Percentiles rank a stretch among this genome's conserved stretches.
phyloP scores from a whole-genome alignment of 2,329 filamentous ascomycete species.

The Aspergillus japonicus region DNA sequence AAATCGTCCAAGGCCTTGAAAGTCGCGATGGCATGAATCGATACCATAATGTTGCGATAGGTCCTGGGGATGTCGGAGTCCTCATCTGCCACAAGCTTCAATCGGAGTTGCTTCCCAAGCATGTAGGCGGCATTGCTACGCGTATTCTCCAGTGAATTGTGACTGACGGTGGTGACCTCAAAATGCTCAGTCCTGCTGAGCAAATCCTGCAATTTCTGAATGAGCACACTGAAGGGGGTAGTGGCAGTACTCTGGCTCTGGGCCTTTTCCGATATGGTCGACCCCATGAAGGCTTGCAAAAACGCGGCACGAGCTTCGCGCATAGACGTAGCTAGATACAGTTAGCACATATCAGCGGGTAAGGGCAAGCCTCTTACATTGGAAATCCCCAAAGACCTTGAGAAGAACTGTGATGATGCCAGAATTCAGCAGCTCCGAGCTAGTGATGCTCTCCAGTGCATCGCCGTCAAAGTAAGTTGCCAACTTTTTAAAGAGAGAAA shows the following conservation, averaged over 20 bases:
- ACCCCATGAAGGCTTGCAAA: slow-evolving; percentile 87
- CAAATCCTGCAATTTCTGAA: slow-evolving; percentile 92
- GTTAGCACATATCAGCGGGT: not conserved
- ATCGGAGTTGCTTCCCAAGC: slow-evolving; percentile 90
- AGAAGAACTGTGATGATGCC: slow-evolving; percentile 83
- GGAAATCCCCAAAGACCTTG: slow-evolving; percentile 72
- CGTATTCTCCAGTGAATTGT: slow-evolving; percentile 85
- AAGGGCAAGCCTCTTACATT: slow-evolving; percentile 37
- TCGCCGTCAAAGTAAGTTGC: slow-evolving; percentile 85
- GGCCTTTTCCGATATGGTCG: slow-evolving; percentile 59
- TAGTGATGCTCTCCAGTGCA: slow-evolving; percentile 88
- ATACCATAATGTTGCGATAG: slow-evolving; percentile 95
- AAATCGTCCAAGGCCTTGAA: slow-evolving; percentile 98
- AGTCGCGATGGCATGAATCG: slow-evolving; percentile 95
- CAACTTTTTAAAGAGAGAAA: slow-evolving; percentile 69
- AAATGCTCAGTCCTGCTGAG: slow-evolving; percentile 97
- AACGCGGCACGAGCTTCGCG: slow-evolving; percentile 74
- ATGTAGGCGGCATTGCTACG: slow-evolving; percentile 90
- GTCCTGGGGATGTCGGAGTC: slow-evolving; percentile 83
- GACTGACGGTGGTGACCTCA: slow-evolving; percentile 92
- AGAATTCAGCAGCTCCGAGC: slow-evolving; percentile 87
- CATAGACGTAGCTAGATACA: slow-evolving; percentile 23
- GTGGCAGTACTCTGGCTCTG: slow-evolving; percentile 65
- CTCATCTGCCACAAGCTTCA: slow-evolving; percentile 82
- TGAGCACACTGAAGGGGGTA: slow-evolving; percentile 85